Conservation (phyloP, 805 yeast genomes). For the Wickerhamomyces silvicola region DNA sequence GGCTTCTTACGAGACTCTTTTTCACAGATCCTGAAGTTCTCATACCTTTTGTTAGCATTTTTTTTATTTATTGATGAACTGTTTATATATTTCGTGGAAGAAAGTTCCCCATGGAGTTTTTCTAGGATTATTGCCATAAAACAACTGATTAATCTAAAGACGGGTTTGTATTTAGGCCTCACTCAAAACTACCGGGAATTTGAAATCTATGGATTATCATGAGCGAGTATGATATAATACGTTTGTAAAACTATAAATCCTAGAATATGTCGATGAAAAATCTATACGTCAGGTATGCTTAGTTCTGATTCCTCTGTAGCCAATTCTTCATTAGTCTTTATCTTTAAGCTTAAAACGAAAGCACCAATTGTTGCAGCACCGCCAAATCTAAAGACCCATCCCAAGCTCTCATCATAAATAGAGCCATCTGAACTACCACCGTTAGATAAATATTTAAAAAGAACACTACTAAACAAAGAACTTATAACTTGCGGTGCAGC, state of each 20-base stretch:
- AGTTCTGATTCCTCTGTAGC: constrained; percentile 24
- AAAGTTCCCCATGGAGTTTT: too few relatives aligned
- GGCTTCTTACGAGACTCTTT: neutral
- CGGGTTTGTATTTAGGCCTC: too few relatives aligned
- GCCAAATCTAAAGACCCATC: constrained; percentile 53
- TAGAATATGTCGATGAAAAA: too few relatives aligned
- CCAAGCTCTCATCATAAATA: constrained; percentile 36
- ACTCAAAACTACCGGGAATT: too few relatives aligned
- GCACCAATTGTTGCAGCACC: constrained; percentile 47
- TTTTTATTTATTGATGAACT: too few relatives aligned
- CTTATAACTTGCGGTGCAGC: constrained; percentile 52
- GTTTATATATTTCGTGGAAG: neutral
- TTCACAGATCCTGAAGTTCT: neutral
- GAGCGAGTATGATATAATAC: too few relatives aligned
- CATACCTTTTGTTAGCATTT: neutral
- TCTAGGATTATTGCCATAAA: too few relatives aligned
- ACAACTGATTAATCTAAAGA: too few relatives aligned
- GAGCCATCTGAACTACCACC: constrained; percentile 16
- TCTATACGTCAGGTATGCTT: too few relatives aligned
- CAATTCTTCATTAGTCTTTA: constrained; percentile 36
- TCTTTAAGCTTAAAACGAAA: constrained; percentile 31
- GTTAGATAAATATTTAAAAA: constrained; percentile 34
- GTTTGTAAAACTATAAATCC: too few relatives aligned
- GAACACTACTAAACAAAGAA: constrained; percentile 39
- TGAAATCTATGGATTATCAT: too few relatives aligned